Percentiles rank a stretch among this genome's conserved stretches.
Evolutionary conservation across 1,139 yeast genomes (phyloP).

Genomic region (Yamadazyma friedrichii): DNA sequence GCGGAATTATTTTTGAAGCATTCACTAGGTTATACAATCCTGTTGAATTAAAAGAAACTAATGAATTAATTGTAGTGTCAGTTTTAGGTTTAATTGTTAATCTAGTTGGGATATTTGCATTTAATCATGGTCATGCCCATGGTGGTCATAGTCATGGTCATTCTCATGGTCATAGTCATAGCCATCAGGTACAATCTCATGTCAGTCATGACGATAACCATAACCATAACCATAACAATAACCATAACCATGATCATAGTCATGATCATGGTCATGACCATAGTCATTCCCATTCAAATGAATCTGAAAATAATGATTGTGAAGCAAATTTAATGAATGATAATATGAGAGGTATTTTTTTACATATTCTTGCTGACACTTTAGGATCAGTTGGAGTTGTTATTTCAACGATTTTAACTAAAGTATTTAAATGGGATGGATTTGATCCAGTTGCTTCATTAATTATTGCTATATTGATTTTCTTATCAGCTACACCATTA

Average conservation of each 20-base stretch:
- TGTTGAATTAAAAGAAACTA: slow-evolving; percentile 71
- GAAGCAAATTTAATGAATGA: slow-evolving; percentile 48
- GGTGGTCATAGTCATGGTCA: slow-evolving; percentile 38
- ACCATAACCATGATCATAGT: slow-evolving; percentile 22
- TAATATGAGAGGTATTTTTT: slow-evolving; percentile 90
- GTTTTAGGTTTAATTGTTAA: slow-evolving; percentile 83
- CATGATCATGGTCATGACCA: slow-evolving; percentile 18
- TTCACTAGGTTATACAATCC: slow-evolving; percentile 78
- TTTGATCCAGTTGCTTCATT: slow-evolving; percentile 93
- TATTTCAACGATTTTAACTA: slow-evolving; percentile 71
- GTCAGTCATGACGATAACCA: slow-evolving; percentile 9
- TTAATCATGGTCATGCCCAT: slow-evolving; percentile 69
- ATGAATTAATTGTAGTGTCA: slow-evolving; percentile 85
- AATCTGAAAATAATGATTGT: slow-evolving; percentile 15
- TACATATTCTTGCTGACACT: slow-evolving; percentile 93
- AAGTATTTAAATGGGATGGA: slow-evolving; percentile 56
- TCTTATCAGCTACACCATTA: slow-evolving; percentile 80
- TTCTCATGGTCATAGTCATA: slow-evolving; percentile 30
- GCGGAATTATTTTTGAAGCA: slow-evolving; percentile 86
- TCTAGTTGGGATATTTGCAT: slow-evolving; percentile 89
- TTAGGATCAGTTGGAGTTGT: slow-evolving; percentile 97
- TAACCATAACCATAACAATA: too few relatives aligned
- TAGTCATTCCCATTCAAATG: slow-evolving; percentile 16
- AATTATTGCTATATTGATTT: slow-evolving; percentile 77
- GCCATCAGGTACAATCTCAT: slow-evolving; percentile 9